A percentile compares a stretch with the other conserved stretches of the same genome.
phyloP scores from a whole-genome alignment of 2,329 filamentous ascomycete species.

The Tolypocladium endophyticum region DNA sequence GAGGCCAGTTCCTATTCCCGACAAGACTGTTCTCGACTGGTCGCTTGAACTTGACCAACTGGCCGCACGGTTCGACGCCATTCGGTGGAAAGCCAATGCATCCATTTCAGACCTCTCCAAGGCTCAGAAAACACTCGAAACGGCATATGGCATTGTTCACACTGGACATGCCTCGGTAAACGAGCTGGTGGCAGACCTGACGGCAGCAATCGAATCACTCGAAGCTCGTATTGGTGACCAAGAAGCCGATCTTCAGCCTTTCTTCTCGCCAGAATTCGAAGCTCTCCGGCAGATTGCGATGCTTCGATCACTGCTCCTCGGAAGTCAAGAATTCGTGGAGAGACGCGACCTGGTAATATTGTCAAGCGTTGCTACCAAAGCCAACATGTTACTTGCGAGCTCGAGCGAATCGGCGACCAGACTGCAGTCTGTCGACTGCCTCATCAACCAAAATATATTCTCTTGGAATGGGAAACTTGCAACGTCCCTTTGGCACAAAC shows the following conservation, averaged over 20 bases:
- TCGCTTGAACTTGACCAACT: conserved; percentile 43
- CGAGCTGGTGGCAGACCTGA: conserved; percentile 37
- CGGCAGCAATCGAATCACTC: conserved; percentile 39
- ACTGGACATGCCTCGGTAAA: conserved; percentile 27
- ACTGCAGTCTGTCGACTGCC: conserved; percentile 36
- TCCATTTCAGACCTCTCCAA: conserved; percentile 40
- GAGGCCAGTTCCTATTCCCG: conserved; percentile 49
- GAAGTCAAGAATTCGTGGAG: background rate
- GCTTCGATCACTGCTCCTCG: conserved; percentile 20
- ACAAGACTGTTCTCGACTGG: conserved; percentile 31
- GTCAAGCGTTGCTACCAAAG: conserved; percentile 28
- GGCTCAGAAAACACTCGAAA: conserved; percentile 42
- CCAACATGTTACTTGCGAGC: conserved; percentile 20
- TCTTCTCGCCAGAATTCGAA: conserved; percentile 46
- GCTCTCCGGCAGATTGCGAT: conserved; percentile 40
- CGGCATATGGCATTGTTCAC: conserved; percentile 46
- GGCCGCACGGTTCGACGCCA: conserved; percentile 47
- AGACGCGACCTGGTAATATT: conserved; percentile 35
- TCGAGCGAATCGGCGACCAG: conserved; percentile 24
- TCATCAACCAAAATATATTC: conserved; percentile 28
- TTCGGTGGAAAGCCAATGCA: conserved; percentile 48
- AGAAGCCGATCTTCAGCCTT: conserved; percentile 31
- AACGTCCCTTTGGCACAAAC: conserved; percentile 41
- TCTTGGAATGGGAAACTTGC: conserved; percentile 29
- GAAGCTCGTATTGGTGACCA: conserved; percentile 34